Evolutionary conservation across 169 alveolate genomes (phyloP), one percentile per base, ranked within the genome.

Genomic region (Cryptosporidium meleagridis): DNA sequence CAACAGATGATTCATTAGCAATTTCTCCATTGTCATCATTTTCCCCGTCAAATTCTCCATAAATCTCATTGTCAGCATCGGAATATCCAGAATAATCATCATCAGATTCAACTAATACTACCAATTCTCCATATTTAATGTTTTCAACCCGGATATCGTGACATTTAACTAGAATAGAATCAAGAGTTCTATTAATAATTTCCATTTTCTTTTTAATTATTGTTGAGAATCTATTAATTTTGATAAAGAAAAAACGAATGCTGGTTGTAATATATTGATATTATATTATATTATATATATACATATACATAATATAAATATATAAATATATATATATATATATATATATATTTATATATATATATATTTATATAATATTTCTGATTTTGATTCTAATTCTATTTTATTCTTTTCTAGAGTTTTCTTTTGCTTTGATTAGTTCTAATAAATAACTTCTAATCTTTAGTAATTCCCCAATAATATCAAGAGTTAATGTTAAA

Each of bases 51-150:
- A 37, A 29, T 33, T 62, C 86, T 21, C 29, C 68, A 41, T 33
- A 44, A 39, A 8, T 41, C 9, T 41, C 48, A 41, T 41, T 41
- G 5, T 48, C 75, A 14, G 6, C 51, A 7, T 80, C 89, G 10
- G 75, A 61, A 14, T 44, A 58, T 61, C 45, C 75, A 10, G 58
- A 59, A 5, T 61, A 16, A 3, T 80, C 89, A 35, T 59, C 33
- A 26, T 80, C 89, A 37, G 68, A 41, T 31, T 67, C 89, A 14
- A 80, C 51, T 67, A 80, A 37, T 10, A 80, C 68, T 4, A 80
- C 89, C 51, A 80, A 51, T 45, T 80, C 89, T 37, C 89, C 89
- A 65, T 80, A 80, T 31, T 80, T 80, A 21, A 59, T 26, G 52
- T 65, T 6, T 9, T 80, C 89, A 44, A 80, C 75, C 21, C 62